These are phyloP conservation scores for Nidularia pulvinata DNA, from an alignment of 768 basidiomycete species.

Conservation along the genomic window DNA sequence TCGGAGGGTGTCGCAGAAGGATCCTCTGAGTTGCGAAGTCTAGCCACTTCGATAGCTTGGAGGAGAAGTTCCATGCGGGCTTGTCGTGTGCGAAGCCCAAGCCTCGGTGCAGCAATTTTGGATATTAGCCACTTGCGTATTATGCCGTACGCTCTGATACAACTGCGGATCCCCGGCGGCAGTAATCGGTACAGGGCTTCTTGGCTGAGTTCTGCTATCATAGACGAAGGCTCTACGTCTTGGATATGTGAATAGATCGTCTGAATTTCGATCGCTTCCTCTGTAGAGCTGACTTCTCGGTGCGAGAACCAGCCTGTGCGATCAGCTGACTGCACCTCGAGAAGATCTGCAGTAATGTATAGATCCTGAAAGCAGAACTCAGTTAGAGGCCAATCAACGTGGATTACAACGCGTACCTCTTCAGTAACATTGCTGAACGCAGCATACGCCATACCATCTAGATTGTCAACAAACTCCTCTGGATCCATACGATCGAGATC, in stretches of 20 bases:
- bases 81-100: conserved; percentile 67
- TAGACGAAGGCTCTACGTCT: conserved; percentile 69
- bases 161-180: conserved; percentile 75
- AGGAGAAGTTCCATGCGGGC: conserved; percentile 73
- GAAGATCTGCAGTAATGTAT: conserved; percentile 72
- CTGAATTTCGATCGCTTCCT: conserved; percentile 78
- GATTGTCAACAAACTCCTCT: conserved; percentile 73
- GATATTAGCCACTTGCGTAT: conserved; percentile 80
- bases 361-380: conserved; percentile 53
- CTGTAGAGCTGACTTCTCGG: conserved; percentile 49
- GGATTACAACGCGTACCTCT: conserved; percentile 46
- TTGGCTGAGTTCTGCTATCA: conserved; percentile 70
- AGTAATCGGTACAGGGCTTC: conserved; percentile 74
- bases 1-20: conserved; percentile 26
- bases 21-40: conserved; percentile 53
- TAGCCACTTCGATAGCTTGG: conserved; percentile 72
- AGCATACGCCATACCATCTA: conserved; percentile 77
- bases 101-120: conserved; percentile 60
- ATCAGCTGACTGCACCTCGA: conserved; percentile 82
- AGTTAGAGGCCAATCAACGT: not conserved
- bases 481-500: conserved; percentile 64
- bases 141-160: conserved; percentile 74
- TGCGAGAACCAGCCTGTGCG: conserved; percentile 76
- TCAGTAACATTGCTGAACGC: conserved; percentile 77
- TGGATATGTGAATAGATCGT: conserved; percentile 74